Conservation (phyloP, 2,329 filamentous ascomycete genomes). For the Pseudogymnoascus sp. region DNA sequence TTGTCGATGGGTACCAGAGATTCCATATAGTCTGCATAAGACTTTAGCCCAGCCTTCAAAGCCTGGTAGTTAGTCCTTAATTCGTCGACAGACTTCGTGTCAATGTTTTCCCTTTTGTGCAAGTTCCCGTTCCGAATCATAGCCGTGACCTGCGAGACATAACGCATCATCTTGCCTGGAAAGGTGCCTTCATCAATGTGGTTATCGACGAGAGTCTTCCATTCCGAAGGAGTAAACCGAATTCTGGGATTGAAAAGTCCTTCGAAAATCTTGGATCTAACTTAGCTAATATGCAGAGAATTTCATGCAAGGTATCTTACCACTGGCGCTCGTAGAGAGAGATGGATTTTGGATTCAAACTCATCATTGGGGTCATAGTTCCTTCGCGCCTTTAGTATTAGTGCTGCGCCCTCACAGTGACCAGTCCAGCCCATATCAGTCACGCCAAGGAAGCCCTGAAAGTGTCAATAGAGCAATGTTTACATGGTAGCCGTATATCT, state of each 20-base stretch:
- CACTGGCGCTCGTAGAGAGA: constrained; percentile 31
- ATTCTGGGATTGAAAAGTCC: constrained; percentile 31
- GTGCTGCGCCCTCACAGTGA: constrained; percentile 18
- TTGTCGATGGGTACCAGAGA: background rate
- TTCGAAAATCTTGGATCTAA: constrained; percentile 27
- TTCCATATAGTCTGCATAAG: background rate
- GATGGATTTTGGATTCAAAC: constrained; percentile 30
- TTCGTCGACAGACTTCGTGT: background rate
- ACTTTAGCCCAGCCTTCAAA: background rate
- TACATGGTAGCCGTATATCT: background rate
- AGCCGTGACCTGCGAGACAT: constrained; percentile 26
- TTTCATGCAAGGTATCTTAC: constrained; percentile 18
- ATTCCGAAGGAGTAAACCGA: constrained; percentile 27
- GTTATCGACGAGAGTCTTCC: constrained; percentile 28
- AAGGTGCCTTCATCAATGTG: constrained; percentile 24
- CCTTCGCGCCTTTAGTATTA: constrained; percentile 29
- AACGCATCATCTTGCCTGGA: constrained; percentile 28
- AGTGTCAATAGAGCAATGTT: background rate
- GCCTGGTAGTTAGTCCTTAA: background rate
- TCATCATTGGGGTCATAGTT: constrained; percentile 26
- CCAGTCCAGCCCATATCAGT: constrained; percentile 7
- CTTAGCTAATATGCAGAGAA: background rate
- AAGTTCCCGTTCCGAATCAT: constrained; percentile 27
- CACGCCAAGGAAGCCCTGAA: background rate
- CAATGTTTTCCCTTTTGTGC: background rate